Percentiles rank a stretch among this genome's conserved stretches.
Evolutionary conservation across 768 basidiomycete genomes (phyloP).

Genomic region (Guyanaporus albipodus): DNA sequence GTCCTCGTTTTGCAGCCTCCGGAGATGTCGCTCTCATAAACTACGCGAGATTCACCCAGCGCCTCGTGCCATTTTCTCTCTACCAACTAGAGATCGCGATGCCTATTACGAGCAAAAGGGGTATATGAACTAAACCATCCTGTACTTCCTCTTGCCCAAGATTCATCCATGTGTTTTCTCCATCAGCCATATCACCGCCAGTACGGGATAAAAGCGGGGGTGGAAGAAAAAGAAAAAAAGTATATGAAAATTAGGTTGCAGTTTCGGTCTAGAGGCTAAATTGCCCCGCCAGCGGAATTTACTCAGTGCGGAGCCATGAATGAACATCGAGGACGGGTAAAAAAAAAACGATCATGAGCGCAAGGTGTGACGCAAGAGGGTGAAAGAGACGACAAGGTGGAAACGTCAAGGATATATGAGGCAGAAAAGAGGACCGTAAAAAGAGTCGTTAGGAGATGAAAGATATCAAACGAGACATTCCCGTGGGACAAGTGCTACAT

Average conservation of each 20-base stretch:
- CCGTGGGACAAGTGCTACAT: slow-evolving; percentile 32
- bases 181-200: slow-evolving; percentile 8
- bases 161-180: slow-evolving; percentile 15
- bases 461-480: slow-evolving; percentile 30
- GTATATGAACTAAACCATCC: slow-evolving; percentile 18
- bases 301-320: slow-evolving; percentile 25
- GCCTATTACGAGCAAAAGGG: slow-evolving; percentile 17
- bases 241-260: slow-evolving; percentile 21
- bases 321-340: slow-evolving; percentile 24
- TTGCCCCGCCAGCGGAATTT: slow-evolving; percentile 22
- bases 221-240: slow-evolving; percentile 3
- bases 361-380: slow-evolving; percentile 23
- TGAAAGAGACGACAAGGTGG: no score
- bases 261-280: slow-evolving; percentile 25
- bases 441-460: slow-evolving; percentile 34
- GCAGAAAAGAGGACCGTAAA: slow-evolving; percentile 28
- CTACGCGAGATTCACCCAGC: slow-evolving; percentile 7
- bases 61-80: slow-evolving; percentile 14
- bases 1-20: slow-evolving; percentile 34
- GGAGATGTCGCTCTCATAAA: slow-evolving; percentile 40
- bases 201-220: slow-evolving; percentile 3
- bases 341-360: slow-evolving; percentile 20
- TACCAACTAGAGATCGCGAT: slow-evolving; percentile 12
- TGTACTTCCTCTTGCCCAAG: slow-evolving; percentile 18
- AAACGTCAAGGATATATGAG: slow-evolving; percentile 36